Evolutionary conservation across 139 green algal genomes (phyloP), one percentile per base, ranked within the genome.

Genomic region (Tetradesmus obliquus): DNA sequence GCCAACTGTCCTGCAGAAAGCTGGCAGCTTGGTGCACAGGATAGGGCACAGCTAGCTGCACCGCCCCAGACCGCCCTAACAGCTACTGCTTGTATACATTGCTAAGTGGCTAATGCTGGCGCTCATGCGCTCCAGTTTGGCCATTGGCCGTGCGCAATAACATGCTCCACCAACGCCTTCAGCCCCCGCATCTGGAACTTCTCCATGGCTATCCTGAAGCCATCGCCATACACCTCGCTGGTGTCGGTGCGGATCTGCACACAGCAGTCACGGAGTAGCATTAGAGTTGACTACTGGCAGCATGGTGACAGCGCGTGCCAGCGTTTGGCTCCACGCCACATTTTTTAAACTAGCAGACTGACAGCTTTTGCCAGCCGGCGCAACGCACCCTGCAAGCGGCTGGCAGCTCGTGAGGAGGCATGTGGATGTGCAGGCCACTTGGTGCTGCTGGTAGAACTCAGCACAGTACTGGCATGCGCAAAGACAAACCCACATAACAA

Each of bases 181-280:
- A 98, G 83, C 5, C 96, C 94, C 51, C 95, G 87, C 19, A 85
- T 55, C 90, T 98, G 94, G 81, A 97, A 98, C 2, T 95, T 95
- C 69, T 97, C 97, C 60, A 97, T 94, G 1, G 96, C 97, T 10
- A 91, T 85, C 4, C 98, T 69, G 60, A 99, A 99, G 15, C 98
- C 97, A 4, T 98, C 98, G 1, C 98, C 98, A 91, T 99, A 99
- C 20, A 99, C 94, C 3, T 92, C 87, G 5, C 92, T 95, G 0
- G 92, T 89, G 90, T 99, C 96, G 17, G 91, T 95, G 51, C 95
- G 94, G 66, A 99, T 98, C 66, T 90, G 84, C 80, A 71, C 92
- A 86, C 84, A 91, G 72, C 7, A 45, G 32, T 45, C 32, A 45
- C 32, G 32, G 32, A 45, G 45, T 81, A 19, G 24, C n/a, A 69